Percentiles rank a stretch among this genome's conserved stretches.
Conservation (phyloP, 306 rosid genomes). For the Sophora flavescens region DNA sequence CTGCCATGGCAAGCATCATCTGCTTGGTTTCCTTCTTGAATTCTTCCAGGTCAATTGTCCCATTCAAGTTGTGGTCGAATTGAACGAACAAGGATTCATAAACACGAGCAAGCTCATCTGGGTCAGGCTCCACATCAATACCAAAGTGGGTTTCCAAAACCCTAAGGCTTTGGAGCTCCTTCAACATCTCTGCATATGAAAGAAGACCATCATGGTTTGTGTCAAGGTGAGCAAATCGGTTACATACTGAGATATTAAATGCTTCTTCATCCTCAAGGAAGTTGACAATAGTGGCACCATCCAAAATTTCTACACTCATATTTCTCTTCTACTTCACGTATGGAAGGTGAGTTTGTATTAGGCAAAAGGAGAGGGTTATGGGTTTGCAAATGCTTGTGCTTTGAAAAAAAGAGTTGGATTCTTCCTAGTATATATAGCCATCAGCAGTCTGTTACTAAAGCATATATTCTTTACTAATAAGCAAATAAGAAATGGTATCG, state of each 20-base stretch:
- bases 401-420: slow-evolving; percentile 36
- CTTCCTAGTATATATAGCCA: slow-evolving; percentile 32
- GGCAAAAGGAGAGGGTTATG: slow-evolving; percentile 2
- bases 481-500: slow-evolving; percentile 27
- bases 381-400: slow-evolving; percentile 39
- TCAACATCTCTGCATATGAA: slow-evolving; percentile 74
- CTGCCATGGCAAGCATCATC: slow-evolving; percentile 84
- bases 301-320: slow-evolving; percentile 81
- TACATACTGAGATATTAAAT: slow-evolving; percentile 43
- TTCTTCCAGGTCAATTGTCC: slow-evolving; percentile 70
- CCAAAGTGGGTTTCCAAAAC: slow-evolving; percentile 77
- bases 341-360: slow-evolving; percentile 19
- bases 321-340: slow-evolving; percentile 33
- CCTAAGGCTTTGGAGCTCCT: slow-evolving; percentile 69
- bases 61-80: slow-evolving; percentile 71
- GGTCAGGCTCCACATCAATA: slow-evolving; percentile 65
- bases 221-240: slow-evolving; percentile 66
- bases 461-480: slow-evolving; percentile 27
- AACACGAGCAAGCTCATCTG: slow-evolving; percentile 64
- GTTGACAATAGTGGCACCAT: slow-evolving; percentile 70
- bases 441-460: slow-evolving; percentile 20
- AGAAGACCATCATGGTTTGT: slow-evolving; percentile 67
- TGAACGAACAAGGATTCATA: slow-evolving; percentile 64
- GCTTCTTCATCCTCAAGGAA: slow-evolving; percentile 83
- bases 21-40: slow-evolving; percentile 72